phyloP scores from a whole-genome alignment of 2,329 filamentous ascomycete genomes.

The Cryoendolithus antarcticus region DNA sequence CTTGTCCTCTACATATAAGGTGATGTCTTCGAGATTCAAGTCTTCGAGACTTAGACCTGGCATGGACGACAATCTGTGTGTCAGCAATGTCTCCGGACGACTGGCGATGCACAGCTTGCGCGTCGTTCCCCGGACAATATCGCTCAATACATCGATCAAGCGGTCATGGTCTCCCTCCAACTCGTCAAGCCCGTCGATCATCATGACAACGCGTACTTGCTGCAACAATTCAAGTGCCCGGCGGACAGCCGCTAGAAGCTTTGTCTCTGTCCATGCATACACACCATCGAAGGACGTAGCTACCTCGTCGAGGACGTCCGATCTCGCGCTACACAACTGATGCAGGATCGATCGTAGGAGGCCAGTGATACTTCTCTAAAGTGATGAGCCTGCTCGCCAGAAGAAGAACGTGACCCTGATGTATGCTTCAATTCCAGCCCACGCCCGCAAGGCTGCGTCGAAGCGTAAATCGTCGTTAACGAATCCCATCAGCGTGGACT shows the following conservation, averaged over 20 bases:
- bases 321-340: neutral
- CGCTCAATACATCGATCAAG: neutral
- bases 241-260: neutral
- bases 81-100: neutral
- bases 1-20: neutral
- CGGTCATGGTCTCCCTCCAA: neutral
- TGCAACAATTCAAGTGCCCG: neutral
- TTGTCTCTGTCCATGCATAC: neutral
- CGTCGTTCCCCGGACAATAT: neutral
- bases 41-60: neutral
- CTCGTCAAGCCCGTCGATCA: slow-evolving; percentile 1
- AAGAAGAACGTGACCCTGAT: slow-evolving; percentile 1
- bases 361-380: slow-evolving; percentile 1
- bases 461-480: neutral
- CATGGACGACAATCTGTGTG: neutral
- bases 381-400: neutral
- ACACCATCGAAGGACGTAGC: neutral
- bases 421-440: neutral
- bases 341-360: neutral
- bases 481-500: slow-evolving; percentile 2
- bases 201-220: neutral
- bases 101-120: slow-evolving; percentile 3
- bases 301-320: neutral
- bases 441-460: neutral
- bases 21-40: slow-evolving; percentile 1